A percentile compares a stretch with the other conserved stretches of the same genome.
Evolutionary conservation across 768 basidiomycete genomes (phyloP).

Genomic region (Leccinum subtestaceum): DNA sequence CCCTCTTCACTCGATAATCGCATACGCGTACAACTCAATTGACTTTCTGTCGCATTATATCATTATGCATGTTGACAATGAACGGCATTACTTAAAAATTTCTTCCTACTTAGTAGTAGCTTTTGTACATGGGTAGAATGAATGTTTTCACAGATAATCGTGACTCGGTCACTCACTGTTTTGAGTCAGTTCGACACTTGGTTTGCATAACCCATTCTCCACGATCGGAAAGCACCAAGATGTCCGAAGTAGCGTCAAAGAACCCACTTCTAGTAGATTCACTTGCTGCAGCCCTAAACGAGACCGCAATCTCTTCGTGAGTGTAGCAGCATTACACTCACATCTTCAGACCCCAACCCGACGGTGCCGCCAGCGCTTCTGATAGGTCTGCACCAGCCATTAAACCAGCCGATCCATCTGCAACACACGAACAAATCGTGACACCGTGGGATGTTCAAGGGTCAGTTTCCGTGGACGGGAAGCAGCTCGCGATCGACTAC

Average conservation of each 20-base stretch:
- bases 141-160: background rate
- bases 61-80: slow-evolving; percentile 18
- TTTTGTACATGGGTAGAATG: background rate
- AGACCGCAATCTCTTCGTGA: slow-evolving; percentile 32
- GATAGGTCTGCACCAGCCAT: slow-evolving; percentile 24
- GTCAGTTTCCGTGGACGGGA: slow-evolving; percentile 80
- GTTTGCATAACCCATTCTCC: background rate
- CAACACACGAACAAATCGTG: slow-evolving; percentile 67
- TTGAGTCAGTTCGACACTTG: background rate
- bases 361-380: slow-evolving; percentile 2
- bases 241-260: slow-evolving; percentile 26
- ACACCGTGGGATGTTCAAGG: slow-evolving; percentile 99
- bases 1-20: slow-evolving; percentile 30
- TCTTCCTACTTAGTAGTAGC: background rate
- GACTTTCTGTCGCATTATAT: slow-evolving; percentile 27
- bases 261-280: slow-evolving; percentile 25
- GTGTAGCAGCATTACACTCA: background rate
- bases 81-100: background rate
- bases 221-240: slow-evolving; percentile 3
- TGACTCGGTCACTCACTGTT: slow-evolving; percentile 1
- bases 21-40: slow-evolving; percentile 22
- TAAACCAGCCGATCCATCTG: slow-evolving; percentile 31
- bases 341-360: slow-evolving; percentile 14
- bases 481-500: slow-evolving; percentile 93
- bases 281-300: slow-evolving; percentile 27